Evolutionary conservation across 306 rosid species (phyloP).

Genomic region (Luffa acutangula): DNA sequence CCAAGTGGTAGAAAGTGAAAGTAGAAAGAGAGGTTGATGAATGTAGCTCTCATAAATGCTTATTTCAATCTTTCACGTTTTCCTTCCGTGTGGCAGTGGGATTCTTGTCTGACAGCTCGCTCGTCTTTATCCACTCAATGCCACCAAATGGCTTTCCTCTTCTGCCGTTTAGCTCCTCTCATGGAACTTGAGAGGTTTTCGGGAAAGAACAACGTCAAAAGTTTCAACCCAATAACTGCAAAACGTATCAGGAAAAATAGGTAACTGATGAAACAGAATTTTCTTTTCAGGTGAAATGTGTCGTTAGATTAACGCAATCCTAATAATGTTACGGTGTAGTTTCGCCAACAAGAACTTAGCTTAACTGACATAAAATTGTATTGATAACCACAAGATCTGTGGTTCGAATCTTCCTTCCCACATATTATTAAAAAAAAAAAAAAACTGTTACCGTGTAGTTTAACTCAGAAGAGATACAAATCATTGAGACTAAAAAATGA

Average conservation of each 20-base stretch:
- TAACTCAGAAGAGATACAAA: too few species aligned
- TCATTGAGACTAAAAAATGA: not conserved
- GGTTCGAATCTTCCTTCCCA: too few species aligned
- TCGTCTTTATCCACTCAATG: not conserved
- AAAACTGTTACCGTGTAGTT: not conserved
- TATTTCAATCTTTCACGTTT: constrained; percentile 3
- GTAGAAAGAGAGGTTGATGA: not conserved
- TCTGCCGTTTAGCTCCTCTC: not conserved
- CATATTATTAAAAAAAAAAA: too few species aligned
- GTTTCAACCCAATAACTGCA: not conserved
- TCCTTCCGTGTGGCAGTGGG: constrained; percentile 8
- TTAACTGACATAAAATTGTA: too few species aligned
- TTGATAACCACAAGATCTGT: too few species aligned
- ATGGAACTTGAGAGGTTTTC: not conserved
- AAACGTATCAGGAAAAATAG: not conserved
- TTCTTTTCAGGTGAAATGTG: not conserved
- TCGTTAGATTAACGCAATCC: not conserved
- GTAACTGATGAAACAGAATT: not conserved
- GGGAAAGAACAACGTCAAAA: not conserved
- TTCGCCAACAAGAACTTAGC: too few species aligned
- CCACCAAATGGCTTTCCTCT: not conserved
- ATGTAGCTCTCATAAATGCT: constrained; percentile 2
- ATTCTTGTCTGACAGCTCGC: not conserved
- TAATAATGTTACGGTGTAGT: not conserved
- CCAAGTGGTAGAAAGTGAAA: not conserved